phyloP scores from a whole-genome alignment of 2,329 filamentous ascomycete species.

The Pestalotiopsis fici region DNA sequence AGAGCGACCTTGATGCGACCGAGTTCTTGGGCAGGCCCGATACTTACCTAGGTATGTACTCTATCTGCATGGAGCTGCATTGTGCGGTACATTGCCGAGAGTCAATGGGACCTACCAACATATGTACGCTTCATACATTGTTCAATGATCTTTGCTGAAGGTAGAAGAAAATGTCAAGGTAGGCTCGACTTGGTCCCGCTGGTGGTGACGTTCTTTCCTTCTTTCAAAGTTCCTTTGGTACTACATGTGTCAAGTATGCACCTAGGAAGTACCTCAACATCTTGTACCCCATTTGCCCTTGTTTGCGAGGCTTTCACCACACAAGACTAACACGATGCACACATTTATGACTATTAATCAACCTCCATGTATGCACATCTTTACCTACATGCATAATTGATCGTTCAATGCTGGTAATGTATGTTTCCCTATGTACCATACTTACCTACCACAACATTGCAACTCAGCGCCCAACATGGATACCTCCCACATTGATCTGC shows the following conservation, averaged over 20 bases:
- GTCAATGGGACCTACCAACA: too few species aligned
- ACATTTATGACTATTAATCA: too few species aligned
- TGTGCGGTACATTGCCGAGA: not conserved
- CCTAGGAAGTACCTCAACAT: not conserved
- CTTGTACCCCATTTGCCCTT: not conserved
- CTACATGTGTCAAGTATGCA: too few species aligned
- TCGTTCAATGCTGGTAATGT: not conserved
- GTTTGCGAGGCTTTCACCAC: too few species aligned
- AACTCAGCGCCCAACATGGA: not conserved
- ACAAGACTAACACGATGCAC: too few species aligned
- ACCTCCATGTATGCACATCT: too few species aligned
- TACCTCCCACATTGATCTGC: not conserved
- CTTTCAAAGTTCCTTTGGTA: not conserved
- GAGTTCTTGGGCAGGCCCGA: not conserved
- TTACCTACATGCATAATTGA: too few species aligned
- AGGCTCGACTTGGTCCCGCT: not conserved
- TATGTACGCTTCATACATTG: too few species aligned
- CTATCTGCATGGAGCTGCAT: not conserved
- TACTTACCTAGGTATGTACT: too few species aligned
- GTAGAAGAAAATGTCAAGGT: too few species aligned
- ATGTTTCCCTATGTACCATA: not conserved
- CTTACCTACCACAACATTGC: not conserved
- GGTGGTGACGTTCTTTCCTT: not conserved
- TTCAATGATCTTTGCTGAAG: not conserved
- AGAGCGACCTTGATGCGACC: not conserved